Percentiles rank a stretch among this genome's conserved stretches.
Evolutionary conservation across 2,329 filamentous ascomycete species (phyloP).

Genomic region (Monosporascus cannonballus): DNA sequence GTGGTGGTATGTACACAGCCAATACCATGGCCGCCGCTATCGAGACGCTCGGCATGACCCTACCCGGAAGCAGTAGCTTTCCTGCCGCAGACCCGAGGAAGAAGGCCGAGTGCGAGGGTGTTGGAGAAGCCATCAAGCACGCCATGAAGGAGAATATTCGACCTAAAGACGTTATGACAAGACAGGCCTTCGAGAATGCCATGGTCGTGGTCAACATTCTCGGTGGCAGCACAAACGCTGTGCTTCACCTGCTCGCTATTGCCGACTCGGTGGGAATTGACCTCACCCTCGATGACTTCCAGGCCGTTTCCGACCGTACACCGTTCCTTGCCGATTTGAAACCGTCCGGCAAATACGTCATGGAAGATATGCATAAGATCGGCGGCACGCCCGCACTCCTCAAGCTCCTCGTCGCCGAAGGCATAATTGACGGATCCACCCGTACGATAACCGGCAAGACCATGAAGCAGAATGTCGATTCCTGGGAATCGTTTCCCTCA

Average conservation of each 20-base stretch:
- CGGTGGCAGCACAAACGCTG: constrained; percentile 79
- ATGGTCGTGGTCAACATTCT: constrained; percentile 80
- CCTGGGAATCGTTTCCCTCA: constrained; percentile 65
- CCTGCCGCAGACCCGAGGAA: constrained; percentile 71
- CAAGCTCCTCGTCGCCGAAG: constrained; percentile 79
- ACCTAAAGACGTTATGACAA: constrained; percentile 72
- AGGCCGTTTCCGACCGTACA: constrained; percentile 70
- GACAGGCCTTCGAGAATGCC: constrained; percentile 76
- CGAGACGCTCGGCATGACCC: constrained; percentile 68
- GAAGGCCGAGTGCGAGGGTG: constrained; percentile 62
- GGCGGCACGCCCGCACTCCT: constrained; percentile 83
- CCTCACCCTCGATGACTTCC: constrained; percentile 82
- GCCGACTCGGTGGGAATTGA: constrained; percentile 76
- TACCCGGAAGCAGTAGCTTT: constrained; percentile 77
- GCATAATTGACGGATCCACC: constrained; percentile 72
- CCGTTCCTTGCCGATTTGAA: constrained; percentile 80
- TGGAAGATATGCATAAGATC: constrained; percentile 78
- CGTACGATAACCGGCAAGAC: constrained; percentile 87
- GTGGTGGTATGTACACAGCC: constrained; percentile 79
- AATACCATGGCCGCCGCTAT: constrained; percentile 74
- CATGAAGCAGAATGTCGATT: constrained; percentile 74
- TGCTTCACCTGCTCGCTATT: constrained; percentile 78
- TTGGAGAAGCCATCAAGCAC: constrained; percentile 69
- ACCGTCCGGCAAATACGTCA: constrained; percentile 81
- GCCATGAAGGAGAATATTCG: constrained; percentile 71